Base-by-base conservation (phyloP, 1,284 basidiomycete species). In the Leccinum idahoense region DNA sequence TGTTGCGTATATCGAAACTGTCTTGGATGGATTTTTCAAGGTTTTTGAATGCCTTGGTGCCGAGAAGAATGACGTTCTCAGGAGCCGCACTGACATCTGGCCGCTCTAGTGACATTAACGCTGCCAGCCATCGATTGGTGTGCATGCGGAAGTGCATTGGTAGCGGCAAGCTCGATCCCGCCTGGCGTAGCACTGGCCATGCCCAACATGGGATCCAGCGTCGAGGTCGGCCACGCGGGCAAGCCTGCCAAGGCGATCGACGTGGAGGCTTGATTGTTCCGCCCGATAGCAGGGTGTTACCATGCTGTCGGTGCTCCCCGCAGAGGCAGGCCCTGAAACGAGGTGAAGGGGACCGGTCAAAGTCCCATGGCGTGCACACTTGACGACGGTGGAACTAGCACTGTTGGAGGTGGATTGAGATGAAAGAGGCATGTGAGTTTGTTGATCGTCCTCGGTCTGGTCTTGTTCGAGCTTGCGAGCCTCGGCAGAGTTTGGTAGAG, bases 101-200 rank as follows among this genome's bases (percentile, higher is more conserved):
- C 72, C 73, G 44, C 69, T 68, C 1, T 60, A 12, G 62, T 44
- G 12, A 63, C 61, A 26, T 61, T 37, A 3, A 66, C 62, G 7
- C 37, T 26, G 4, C 58, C 63, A 5, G 60, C 26, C 39, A 72
- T 60, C 10, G 69, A 4, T 10, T 64, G 63, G 51, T 73, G 66
- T 5, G 66, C 3, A n/a, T 69, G 68, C 1, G 62, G 44, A 58
- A 64, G 64, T 3, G 64, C 14, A n/a, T 3, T 64, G 29, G 62
- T 29, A 0, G 64, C 59, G 5, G 72, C 65, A 44, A 74, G 74
- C 23, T 76, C 72, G 18, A 74, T 66, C 23, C 72, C 72, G 14
- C 72, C 75, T 0, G 72, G 72, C 10, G 71, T 71, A 11, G 73
- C 74, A 49, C 73, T 74, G 7, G 74, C 75, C 4, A 74, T 66